Percentiles rank a stretch among this genome's conserved stretches.
Conservation (phyloP, 2,329 filamentous ascomycete genomes). For the Beauveria medogensis region DNA sequence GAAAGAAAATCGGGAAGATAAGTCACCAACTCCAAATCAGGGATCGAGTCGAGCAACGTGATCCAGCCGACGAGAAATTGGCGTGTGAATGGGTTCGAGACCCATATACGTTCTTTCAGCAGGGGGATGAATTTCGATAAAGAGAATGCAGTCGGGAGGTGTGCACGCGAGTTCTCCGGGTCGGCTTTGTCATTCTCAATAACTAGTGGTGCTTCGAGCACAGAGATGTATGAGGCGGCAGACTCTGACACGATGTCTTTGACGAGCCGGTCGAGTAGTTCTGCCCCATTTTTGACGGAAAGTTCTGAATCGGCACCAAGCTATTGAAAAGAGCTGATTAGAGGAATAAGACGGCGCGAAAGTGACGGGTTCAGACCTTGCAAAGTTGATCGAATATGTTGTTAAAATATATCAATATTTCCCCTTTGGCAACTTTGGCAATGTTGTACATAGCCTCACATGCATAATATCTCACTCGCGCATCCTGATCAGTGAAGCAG, state of each 20-base stretch:
- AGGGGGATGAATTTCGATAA: conserved; percentile 85
- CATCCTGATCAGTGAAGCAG: conserved; percentile 97
- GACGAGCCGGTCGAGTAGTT: conserved; percentile 85
- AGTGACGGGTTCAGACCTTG: conserved; percentile 55
- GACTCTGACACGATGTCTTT: conserved; percentile 97
- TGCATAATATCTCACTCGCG: conserved; percentile 91
- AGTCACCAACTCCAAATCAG: conserved; percentile 87
- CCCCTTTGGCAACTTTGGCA: conserved; percentile 96
- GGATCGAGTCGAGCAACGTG: conserved; percentile 88
- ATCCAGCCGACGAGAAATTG: conserved; percentile 97
- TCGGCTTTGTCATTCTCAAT: conserved; percentile 39
- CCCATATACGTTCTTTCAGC: conserved; percentile 86
- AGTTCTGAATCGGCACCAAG: conserved; percentile 92
- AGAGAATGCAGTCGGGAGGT: conserved; percentile 80
- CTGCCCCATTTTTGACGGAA: conserved; percentile 96
- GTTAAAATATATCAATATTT: conserved; percentile 96
- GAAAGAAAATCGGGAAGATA: conserved; percentile 87
- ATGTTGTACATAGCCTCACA: conserved; percentile 99
- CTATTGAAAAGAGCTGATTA: conserved; percentile 34
- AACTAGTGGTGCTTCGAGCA: conserved; percentile 56
- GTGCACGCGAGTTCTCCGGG: conserved; percentile 32
- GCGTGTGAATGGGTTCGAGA: conserved; percentile 88
- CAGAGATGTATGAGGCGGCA: conserved; percentile 86
- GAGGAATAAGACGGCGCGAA: background rate
- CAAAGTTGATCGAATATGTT: conserved; percentile 95